These are phyloP conservation scores for Nitzschia sp. DNA, from an alignment of 108 stramenopile species.

Conservation along the genomic window DNA sequence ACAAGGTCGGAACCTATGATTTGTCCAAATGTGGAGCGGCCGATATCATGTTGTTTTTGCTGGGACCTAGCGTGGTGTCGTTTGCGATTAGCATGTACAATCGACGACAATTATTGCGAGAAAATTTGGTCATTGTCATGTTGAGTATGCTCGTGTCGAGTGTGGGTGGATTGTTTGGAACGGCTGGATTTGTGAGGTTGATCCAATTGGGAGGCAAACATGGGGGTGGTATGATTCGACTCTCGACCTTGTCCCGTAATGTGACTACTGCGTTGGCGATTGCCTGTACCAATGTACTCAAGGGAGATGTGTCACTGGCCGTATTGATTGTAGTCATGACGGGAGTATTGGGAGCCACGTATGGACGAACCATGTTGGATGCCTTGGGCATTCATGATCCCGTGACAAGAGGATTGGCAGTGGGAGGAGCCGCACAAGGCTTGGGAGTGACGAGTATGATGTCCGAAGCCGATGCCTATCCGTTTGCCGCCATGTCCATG, in stretches of 20 bases:
- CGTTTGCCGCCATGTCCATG: constrained; percentile 95
- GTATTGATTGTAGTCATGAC: constrained; percentile 88
- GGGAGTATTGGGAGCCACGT: constrained; percentile 90
- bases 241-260: constrained; percentile 79
- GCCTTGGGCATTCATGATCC: constrained; percentile 77
- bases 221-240: constrained; percentile 52
- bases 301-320: constrained; percentile 85
- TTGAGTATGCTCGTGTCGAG: constrained; percentile 62
- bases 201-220: constrained; percentile 47
- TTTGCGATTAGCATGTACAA: constrained; percentile 77
- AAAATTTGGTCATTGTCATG: constrained; percentile 70
- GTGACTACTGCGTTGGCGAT: constrained; percentile 93
- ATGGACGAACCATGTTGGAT: constrained; percentile 76
- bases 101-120: constrained; percentile 55
- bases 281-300: constrained; percentile 78
- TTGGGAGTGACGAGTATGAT: constrained; percentile 88
- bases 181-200: constrained; percentile 64
- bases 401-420: constrained; percentile 82
- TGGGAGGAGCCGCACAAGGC: constrained; percentile 92
- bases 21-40: constrained; percentile 66
- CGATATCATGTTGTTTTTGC: constrained; percentile 67
- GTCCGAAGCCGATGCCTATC: constrained; percentile 89
- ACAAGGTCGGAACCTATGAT: constrained; percentile 70
- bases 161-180: constrained; percentile 76
- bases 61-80: constrained; percentile 82